phyloP scores from a whole-genome alignment of 2,329 filamentous ascomycete species.

The Cordyceps militaris region DNA sequence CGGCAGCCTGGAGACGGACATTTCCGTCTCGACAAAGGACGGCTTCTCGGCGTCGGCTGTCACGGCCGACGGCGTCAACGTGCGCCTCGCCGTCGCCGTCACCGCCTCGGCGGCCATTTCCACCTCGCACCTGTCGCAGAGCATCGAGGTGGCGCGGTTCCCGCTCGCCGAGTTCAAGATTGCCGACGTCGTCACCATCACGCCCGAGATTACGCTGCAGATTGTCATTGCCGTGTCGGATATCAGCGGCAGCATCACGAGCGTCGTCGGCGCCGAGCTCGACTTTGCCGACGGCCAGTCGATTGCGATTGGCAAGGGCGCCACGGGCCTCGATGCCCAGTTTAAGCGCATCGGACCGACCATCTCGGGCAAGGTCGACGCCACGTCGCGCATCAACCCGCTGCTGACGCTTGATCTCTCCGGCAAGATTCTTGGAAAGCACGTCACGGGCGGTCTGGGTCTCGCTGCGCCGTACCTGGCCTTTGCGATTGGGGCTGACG shows the following conservation, averaged over 20 bases:
- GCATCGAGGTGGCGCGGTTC: constrained; percentile 2
- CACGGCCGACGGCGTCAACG: constrained; percentile 9
- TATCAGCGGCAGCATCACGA: constrained; percentile 9
- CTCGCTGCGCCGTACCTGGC: constrained; percentile 10
- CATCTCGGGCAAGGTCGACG: constrained; percentile 12
- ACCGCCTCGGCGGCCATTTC: constrained; percentile 9
- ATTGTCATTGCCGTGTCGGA: constrained; percentile 8
- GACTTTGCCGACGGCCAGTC: constrained; percentile 11
- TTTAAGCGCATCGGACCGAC: constrained; percentile 12
- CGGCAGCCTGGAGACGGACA: constrained; percentile 12
- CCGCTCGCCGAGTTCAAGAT: constrained; percentile 13
- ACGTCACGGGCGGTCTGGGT: constrained; percentile 9
- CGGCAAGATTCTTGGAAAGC: constrained; percentile 11
- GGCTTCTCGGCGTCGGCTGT: constrained; percentile 11
- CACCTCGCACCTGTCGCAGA: constrained; percentile 8
- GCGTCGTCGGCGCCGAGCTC: constrained; percentile 12
- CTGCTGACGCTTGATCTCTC: constrained; percentile 11
- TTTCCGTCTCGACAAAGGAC: constrained; percentile 11
- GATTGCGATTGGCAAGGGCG: constrained; percentile 12
- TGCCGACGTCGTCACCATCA: constrained; percentile 11
- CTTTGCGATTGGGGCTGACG: constrained; percentile 8
- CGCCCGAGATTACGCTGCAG: constrained; percentile 10
- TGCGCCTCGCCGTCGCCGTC: constrained; percentile 11
- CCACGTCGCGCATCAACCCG: constrained; percentile 11
- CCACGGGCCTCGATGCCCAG: constrained; percentile 9